Percentiles rank a stretch among this genome's conserved stretches.
Evolutionary conservation across 1,284 basidiomycete species (phyloP).

Genomic region (Trichosporon coremiiforme): DNA sequence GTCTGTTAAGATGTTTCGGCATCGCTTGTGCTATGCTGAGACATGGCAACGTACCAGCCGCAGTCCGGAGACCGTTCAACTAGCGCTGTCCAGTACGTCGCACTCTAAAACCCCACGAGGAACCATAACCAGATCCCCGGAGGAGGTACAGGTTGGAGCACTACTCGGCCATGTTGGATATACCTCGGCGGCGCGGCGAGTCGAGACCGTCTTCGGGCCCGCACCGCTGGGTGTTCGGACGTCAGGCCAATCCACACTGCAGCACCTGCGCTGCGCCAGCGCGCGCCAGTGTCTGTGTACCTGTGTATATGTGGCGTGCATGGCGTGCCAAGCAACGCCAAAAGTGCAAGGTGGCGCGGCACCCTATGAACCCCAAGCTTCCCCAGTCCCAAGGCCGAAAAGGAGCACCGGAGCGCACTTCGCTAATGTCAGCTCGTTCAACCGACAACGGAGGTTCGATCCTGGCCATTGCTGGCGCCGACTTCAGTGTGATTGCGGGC

Average conservation of each 20-base stretch:
- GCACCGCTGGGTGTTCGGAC: background rate
- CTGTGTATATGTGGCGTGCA: too few relatives aligned
- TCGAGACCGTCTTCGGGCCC: background rate
- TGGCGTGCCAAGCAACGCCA: background rate
- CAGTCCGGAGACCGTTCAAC: too few relatives aligned
- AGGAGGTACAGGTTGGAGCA: too few relatives aligned
- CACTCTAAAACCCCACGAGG: background rate
- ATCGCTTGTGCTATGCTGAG: too few relatives aligned
- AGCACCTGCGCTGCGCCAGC: too few relatives aligned
- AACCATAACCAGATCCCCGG: background rate
- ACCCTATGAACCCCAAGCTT: background rate
- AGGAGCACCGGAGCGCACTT: background rate
- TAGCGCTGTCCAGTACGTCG: background rate
- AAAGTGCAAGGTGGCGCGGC: background rate
- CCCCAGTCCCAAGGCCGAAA: background rate
- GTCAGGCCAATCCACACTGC: background rate
- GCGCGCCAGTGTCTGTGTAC: background rate
- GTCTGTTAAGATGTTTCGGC: too few relatives aligned
- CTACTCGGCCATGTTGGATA: background rate
- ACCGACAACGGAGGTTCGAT: slow-evolving; percentile 93
- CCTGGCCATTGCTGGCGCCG: slow-evolving; percentile 86
- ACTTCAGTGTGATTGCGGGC: slow-evolving; percentile 89
- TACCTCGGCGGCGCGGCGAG: background rate
- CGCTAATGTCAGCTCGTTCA: slow-evolving; percentile 61
- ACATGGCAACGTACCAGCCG: too few relatives aligned